These are phyloP conservation scores for Gyromitra esculenta DNA, from an alignment of 2,329 filamentous ascomycete genomes.

Conservation along the genomic window DNA sequence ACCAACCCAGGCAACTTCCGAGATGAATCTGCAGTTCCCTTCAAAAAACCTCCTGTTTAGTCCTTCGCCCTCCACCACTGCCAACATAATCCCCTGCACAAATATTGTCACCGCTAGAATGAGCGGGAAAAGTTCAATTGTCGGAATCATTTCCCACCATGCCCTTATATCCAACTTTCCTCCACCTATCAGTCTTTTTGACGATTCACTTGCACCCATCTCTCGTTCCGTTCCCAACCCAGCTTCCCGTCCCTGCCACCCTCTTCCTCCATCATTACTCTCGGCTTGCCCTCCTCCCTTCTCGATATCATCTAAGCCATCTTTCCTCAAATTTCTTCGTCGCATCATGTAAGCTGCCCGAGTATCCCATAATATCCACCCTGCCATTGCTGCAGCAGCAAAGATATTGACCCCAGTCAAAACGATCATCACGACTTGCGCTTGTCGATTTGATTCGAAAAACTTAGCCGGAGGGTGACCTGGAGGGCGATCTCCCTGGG, in stretches of 20 bases:
- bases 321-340: not conserved
- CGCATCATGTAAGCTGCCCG: conserved; percentile 17
- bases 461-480: not conserved
- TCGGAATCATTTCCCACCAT: conserved; percentile 45
- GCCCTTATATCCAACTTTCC: not conserved
- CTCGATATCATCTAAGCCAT: conserved; percentile 8
- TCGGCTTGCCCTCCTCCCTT: not conserved
- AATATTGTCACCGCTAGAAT: conserved; percentile 43
- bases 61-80: conserved; percentile 41
- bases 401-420: conserved; percentile 47
- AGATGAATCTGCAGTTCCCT: conserved; percentile 43
- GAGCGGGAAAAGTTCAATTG: conserved; percentile 48
- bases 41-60: conserved; percentile 19
- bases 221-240: conserved; percentile 4
- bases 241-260: not conserved
- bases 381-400: conserved; percentile 32
- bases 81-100: conserved; percentile 49
- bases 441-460: conserved; percentile 15
- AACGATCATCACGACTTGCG: conserved; percentile 39
- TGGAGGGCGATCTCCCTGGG: not conserved
- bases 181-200: not conserved
- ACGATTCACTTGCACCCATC: conserved; percentile 10
- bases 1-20: conserved; percentile 53
- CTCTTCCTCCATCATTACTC: not conserved
- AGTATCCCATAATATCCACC: conserved; percentile 46